phyloP scores from a whole-genome alignment of 2,329 filamentous ascomycete species.

The Neoarthrinium moseri region DNA sequence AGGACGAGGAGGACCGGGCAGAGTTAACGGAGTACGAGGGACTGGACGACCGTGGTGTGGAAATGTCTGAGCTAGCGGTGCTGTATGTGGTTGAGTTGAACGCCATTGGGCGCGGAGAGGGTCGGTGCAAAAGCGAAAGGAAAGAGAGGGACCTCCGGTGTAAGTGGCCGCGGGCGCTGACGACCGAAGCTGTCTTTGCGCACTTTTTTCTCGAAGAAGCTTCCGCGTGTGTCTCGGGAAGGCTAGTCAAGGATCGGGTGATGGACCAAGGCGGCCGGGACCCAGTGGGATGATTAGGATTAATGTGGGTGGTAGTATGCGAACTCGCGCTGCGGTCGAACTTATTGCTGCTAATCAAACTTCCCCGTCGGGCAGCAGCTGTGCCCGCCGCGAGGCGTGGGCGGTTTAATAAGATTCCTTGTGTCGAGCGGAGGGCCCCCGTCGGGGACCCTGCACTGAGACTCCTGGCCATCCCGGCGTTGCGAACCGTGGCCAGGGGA shows the following conservation, averaged over 20 bases:
- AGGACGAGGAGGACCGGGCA: constrained; percentile 47
- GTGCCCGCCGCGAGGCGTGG: constrained; percentile 3
- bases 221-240: neutral
- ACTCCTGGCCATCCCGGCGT: constrained; percentile 7
- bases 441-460: constrained; percentile 8
- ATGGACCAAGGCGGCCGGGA: constrained; percentile 2
- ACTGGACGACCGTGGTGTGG: constrained; percentile 54
- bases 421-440: constrained; percentile 2
- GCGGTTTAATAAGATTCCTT: constrained; percentile 7
- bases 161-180: neutral
- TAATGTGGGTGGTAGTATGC: constrained; percentile 5
- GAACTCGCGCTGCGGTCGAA: constrained; percentile 11
- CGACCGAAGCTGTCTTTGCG: neutral
- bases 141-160: constrained; percentile 12
- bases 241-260: neutral
- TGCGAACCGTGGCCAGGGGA: constrained; percentile 5
- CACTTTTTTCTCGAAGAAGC: too few species aligned
- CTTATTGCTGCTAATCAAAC: constrained; percentile 7
- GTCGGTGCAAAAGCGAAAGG: constrained; percentile 19
- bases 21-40: constrained; percentile 47
- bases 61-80: constrained; percentile 49
- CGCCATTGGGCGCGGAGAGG: constrained; percentile 37
- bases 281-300: constrained; percentile 6
- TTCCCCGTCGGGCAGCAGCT: neutral
- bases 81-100: constrained; percentile 41